Percentiles rank a stretch among this genome's conserved stretches.
These are phyloP conservation scores for Boletus speciosus DNA, from an alignment of 768 basidiomycete genomes.

Conservation along the genomic window DNA sequence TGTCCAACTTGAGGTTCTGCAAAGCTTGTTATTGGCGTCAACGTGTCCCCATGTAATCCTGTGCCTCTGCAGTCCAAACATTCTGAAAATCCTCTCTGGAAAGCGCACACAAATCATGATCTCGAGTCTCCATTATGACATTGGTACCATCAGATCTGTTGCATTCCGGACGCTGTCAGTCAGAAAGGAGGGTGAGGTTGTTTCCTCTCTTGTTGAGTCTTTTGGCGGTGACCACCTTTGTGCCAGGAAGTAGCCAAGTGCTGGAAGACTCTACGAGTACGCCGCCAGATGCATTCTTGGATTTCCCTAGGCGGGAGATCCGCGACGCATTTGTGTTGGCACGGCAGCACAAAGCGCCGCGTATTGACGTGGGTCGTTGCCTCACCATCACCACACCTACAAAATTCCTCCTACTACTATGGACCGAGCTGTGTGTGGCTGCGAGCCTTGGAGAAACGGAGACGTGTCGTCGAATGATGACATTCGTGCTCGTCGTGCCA, in stretches of 20 bases:
- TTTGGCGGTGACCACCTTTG: not conserved
- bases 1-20: conserved; percentile 60
- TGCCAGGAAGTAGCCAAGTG: conserved; percentile 15
- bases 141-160: conserved; percentile 37
- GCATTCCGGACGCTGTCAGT: conserved; percentile 38
- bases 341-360: conserved; percentile 58
- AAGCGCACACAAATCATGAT: conserved; percentile 34
- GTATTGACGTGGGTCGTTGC: conserved; percentile 64
- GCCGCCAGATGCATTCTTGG: conserved; percentile 40
- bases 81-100: conserved; percentile 45
- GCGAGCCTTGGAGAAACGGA: conserved; percentile 60
- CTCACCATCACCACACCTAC: conserved; percentile 55
- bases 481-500: conserved; percentile 65
- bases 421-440: conserved; percentile 57
- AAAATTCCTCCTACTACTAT: conserved; percentile 63
- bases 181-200: conserved; percentile 36
- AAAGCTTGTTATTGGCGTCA: conserved; percentile 59
- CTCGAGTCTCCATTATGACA: conserved; percentile 34
- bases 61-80: conserved; percentile 54
- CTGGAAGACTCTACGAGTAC: conserved; percentile 16
- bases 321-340: conserved; percentile 55
- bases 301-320: conserved; percentile 56
- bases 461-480: conserved; percentile 59
- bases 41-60: conserved; percentile 66
- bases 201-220: not conserved